phyloP scores from a whole-genome alignment of 139 green algal genomes.

The Chlorella vulgaris region DNA sequence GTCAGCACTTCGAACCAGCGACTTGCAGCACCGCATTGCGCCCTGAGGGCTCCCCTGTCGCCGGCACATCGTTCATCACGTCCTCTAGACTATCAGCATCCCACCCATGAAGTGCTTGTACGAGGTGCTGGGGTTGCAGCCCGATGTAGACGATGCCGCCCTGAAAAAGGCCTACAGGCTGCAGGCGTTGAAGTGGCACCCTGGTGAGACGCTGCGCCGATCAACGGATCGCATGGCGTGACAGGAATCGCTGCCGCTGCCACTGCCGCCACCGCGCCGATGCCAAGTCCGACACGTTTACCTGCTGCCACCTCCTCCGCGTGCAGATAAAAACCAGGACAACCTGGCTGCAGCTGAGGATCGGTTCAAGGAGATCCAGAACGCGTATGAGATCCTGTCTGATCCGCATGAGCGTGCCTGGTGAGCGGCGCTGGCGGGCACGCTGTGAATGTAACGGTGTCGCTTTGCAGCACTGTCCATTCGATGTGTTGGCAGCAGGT shows the following conservation, averaged over 20 bases:
- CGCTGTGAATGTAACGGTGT: neutral
- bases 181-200: constrained; percentile 55
- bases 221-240: neutral
- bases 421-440: constrained; percentile 38
- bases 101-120: constrained; percentile 84
- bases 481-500: neutral
- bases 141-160: constrained; percentile 62
- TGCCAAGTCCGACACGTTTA: too few species aligned
- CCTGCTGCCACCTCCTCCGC: neutral
- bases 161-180: constrained; percentile 82
- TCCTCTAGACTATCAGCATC: too few species aligned
- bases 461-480: neutral
- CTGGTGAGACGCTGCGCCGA: constrained; percentile 28
- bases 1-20: too few species aligned
- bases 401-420: constrained; percentile 93
- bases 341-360: constrained; percentile 74
- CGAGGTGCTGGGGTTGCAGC: constrained; percentile 76
- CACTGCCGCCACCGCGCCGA: neutral
- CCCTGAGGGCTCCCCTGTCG: too few species aligned
- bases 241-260: neutral
- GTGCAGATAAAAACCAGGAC: constrained; percentile 88
- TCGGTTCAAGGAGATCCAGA: constrained; percentile 92
- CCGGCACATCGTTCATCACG: too few species aligned
- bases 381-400: constrained; percentile 94
- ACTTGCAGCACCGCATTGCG: too few species aligned